Conservation (phyloP, 169 alveolate species). For the Eimeria praecox region DNA sequence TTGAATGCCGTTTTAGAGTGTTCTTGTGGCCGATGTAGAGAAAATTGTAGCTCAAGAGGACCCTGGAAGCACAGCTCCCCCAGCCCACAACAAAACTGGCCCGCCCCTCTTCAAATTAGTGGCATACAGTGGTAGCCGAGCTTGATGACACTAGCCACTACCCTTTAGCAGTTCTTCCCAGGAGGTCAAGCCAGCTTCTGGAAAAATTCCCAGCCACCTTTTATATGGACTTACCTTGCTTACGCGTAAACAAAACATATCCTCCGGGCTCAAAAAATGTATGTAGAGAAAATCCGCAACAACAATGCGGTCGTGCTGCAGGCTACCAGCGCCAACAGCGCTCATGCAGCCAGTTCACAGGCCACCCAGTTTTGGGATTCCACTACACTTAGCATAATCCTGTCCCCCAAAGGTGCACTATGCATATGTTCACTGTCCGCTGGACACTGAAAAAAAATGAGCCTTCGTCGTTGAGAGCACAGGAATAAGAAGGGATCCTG, state of each 20-base stretch:
- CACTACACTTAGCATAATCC: too few relatives aligned
- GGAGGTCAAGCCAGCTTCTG: background rate
- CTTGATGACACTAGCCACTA: background rate
- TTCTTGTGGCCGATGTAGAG: background rate
- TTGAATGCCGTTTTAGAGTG: background rate
- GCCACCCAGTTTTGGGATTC: too few relatives aligned
- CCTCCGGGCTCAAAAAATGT: background rate
- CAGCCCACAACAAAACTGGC: background rate
- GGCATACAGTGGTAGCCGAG: background rate
- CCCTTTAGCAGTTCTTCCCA: background rate
- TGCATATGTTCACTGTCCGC: background rate
- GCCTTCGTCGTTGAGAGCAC: background rate
- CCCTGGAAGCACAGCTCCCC: background rate
- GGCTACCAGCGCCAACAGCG: too few relatives aligned
- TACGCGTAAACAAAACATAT: background rate
- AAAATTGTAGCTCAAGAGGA: background rate
- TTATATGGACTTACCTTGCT: background rate
- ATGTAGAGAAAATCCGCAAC: too few relatives aligned
- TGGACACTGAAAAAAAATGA: background rate
- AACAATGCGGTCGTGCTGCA: too few relatives aligned
- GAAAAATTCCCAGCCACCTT: background rate
- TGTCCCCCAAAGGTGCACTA: background rate
- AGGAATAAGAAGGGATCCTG: background rate
- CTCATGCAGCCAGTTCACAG: too few relatives aligned
- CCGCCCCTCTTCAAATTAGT: background rate